Evolutionary conservation across 495 filamentous ascomycete genomes (phyloP).

Genomic region (Glarea lozoyensis): DNA sequence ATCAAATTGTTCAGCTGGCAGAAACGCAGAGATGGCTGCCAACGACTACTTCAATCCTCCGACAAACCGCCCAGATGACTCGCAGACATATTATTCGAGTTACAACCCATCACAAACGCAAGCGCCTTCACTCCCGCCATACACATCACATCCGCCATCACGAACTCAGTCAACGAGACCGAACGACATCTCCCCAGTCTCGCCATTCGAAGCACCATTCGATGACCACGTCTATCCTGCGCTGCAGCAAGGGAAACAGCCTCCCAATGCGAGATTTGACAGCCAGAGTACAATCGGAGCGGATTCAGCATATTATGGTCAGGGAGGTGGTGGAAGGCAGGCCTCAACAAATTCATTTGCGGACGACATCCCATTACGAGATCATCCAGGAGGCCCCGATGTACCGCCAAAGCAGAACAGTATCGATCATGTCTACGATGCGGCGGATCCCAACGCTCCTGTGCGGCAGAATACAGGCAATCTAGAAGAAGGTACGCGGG

Average conservation of each 20-base stretch:
- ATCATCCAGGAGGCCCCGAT: constrained; percentile 29
- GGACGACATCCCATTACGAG: constrained; percentile 61
- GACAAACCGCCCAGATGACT: constrained; percentile 31
- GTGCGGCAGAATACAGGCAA: background rate
- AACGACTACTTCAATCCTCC: constrained; percentile 79
- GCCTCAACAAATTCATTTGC: constrained; percentile 36
- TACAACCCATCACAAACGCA: constrained; percentile 23
- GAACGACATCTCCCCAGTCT: constrained; percentile 25
- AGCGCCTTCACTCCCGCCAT: constrained; percentile 17
- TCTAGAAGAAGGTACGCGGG: constrained; percentile 17
- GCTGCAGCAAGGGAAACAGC: no score
- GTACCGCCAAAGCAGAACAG: constrained; percentile 21
- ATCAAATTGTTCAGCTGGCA: background rate
- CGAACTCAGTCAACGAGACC: constrained; percentile 8
- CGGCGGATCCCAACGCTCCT: constrained; percentile 12
- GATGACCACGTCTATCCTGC: constrained; percentile 54
- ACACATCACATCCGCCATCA: constrained; percentile 18
- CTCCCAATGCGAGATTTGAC: constrained; percentile 23
- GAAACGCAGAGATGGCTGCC: constrained; percentile 52
- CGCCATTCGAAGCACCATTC: constrained; percentile 48
- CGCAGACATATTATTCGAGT: constrained; percentile 22
- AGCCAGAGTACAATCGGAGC: constrained; percentile 37
- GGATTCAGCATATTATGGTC: constrained; percentile 48
- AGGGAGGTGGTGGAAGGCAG: constrained; percentile 30
- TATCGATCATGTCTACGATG: constrained; percentile 43